phyloP scores from a whole-genome alignment of 1,139 yeast genomes.

The Protomyces arabidopsidicola region DNA sequence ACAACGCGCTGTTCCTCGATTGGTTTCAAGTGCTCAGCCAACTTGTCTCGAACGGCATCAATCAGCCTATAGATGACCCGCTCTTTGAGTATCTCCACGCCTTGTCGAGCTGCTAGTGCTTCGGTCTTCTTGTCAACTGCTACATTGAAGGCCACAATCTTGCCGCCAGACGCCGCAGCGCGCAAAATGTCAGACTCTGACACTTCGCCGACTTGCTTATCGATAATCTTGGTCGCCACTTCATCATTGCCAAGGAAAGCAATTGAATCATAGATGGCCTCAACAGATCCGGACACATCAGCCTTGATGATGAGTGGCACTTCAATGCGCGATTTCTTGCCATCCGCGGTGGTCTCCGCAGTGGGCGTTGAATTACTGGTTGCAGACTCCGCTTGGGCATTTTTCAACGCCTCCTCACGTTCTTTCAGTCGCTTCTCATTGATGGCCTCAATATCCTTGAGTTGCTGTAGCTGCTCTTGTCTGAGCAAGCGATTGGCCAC shows the following conservation, averaged over 20 bases:
- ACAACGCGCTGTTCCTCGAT: conserved; percentile 60
- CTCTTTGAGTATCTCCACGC: conserved; percentile 61
- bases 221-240: conserved; percentile 62
- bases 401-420: conserved; percentile 51
- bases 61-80: conserved; percentile 82
- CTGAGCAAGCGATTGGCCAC: conserved; percentile 58
- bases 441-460: conserved; percentile 62
- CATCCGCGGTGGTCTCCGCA: conserved; percentile 28
- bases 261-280: conserved; percentile 69
- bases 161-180: conserved; percentile 61
- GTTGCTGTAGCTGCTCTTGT: conserved; percentile 55
- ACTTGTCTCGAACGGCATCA: conserved; percentile 69
- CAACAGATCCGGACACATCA: conserved; percentile 74
- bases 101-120: conserved; percentile 54
- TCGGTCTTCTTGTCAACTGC: conserved; percentile 62
- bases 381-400: conserved; percentile 49
- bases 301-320: conserved; percentile 72
- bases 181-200: conserved; percentile 76
- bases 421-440: conserved; percentile 53
- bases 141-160: conserved; percentile 73
- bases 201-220: conserved; percentile 78
- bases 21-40: conserved; percentile 62
- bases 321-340: conserved; percentile 37
- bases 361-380: conserved; percentile 32
- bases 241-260: conserved; percentile 79